Base-by-base conservation (phyloP, 129 eudicot species). In the Chrysanthemum makinoi region DNA sequence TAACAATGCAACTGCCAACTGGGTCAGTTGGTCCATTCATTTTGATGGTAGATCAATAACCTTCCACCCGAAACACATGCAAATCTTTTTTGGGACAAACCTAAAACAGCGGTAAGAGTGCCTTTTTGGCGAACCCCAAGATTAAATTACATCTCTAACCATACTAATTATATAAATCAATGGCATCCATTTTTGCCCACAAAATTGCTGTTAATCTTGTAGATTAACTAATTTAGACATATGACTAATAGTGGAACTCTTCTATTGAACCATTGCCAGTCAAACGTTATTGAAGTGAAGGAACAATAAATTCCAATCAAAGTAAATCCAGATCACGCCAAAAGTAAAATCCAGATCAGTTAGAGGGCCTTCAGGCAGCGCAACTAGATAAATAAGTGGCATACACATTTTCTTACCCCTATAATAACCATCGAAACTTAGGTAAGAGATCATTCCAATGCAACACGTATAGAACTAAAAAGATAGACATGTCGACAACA, bases 41-140 rank as follows among this genome's bases (percentile, higher is more conserved):
- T 62, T 62, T 44, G 1, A 62, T 43, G 48, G 48, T 28, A 24
- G 19, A 62, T 62, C 47, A 13, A 28, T 14, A 5, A 62, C n/a
- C 20, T 15, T 6, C 66, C 66, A 62, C 43, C 43, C 35, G 8
- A 39, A 11, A 33, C 69, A 66, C 4, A 46, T 3, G 54, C 56
- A 65, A 65, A 65, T 44, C 7, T 19, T 15, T 48, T 47, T 46
- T 2, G 9, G 17, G 33, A 46, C 47, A 22, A 10, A 11, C 33
- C 49, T 16, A 44, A 17, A 43, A 65, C 69, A 65, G 11, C 12
- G 47, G 57, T 39, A 66, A 20, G 55, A 66, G 47, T 66, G 39
- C 55, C 56, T 47, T 39, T 65, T 18, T 43, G 54, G 17, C 53
- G 46, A 65, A 47, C 18, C 10, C 14, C 69, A 39, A 65, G 69